Evolutionary conservation across 371 early-diverging fungal species (phyloP).

Genomic region (Chytridiales sp.): DNA sequence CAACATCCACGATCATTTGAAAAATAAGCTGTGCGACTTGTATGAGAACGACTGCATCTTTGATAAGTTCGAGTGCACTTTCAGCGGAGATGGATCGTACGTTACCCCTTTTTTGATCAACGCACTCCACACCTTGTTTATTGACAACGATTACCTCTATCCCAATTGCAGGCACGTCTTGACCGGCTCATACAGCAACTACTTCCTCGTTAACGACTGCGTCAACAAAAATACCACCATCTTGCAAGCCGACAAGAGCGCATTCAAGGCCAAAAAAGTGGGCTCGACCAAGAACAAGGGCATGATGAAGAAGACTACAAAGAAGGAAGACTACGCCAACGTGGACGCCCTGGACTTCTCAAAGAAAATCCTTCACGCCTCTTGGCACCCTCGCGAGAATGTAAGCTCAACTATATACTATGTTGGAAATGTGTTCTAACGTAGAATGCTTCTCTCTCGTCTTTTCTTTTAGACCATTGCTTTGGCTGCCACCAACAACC

Average conservation of each 20-base stretch:
- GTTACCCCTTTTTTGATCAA: slow-evolving; percentile 3
- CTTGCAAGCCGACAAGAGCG: slow-evolving; percentile 95
- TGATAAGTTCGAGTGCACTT: slow-evolving; percentile 98
- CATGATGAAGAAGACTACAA: slow-evolving; percentile 48
- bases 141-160: not conserved
- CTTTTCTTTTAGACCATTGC: slow-evolving; percentile 48
- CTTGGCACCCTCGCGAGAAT: slow-evolving; percentile 97
- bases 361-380: slow-evolving; percentile 95
- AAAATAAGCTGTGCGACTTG: slow-evolving; percentile 91
- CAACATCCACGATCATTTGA: slow-evolving; percentile 90
- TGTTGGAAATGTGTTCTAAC: not conserved
- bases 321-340: slow-evolving; percentile 71
- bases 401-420: slow-evolving; percentile 52
- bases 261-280: slow-evolving; percentile 90
- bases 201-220: slow-evolving; percentile 85
- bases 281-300: slow-evolving; percentile 51
- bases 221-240: slow-evolving; percentile 75
- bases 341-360: slow-evolving; percentile 85
- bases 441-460: not conserved
- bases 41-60: slow-evolving; percentile 99
- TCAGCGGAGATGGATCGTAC: slow-evolving; percentile 86
- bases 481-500: slow-evolving; percentile 96
- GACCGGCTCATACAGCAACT: slow-evolving; percentile 98
- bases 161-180: slow-evolving; percentile 54
- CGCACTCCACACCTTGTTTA: not conserved